Conservation (phyloP, 2,329 filamentous ascomycete species). For the Geosmithia morbida region DNA sequence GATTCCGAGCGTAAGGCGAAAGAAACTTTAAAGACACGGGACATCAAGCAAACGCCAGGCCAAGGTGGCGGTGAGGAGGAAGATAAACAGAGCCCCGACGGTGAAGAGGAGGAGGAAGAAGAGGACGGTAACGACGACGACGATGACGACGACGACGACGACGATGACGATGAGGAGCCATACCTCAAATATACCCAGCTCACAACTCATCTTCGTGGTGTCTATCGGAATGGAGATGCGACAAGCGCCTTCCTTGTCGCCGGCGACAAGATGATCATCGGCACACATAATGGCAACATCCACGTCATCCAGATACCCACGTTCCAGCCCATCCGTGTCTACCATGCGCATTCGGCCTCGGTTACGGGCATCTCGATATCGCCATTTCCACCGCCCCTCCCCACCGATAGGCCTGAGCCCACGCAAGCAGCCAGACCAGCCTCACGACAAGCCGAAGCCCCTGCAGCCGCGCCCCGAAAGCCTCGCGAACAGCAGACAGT, state of each 20-base stretch:
- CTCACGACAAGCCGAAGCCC: conserved; percentile 21
- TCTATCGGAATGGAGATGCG: conserved; percentile 91
- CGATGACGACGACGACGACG: conserved; percentile 55
- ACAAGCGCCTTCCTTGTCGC: conserved; percentile 83
- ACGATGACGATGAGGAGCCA: conserved; percentile 87
- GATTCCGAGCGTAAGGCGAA: background rate
- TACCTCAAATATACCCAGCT: conserved; percentile 84
- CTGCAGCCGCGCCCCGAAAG: conserved; percentile 35
- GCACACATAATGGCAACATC: conserved; percentile 93
- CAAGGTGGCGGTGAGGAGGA: conserved; percentile 3
- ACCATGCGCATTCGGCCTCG: conserved; percentile 85
- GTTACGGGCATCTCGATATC: conserved; percentile 85
- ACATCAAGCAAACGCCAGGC: background rate
- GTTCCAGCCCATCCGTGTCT: conserved; percentile 69
- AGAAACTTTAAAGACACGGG: background rate
- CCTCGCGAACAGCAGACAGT: conserved; percentile 39
- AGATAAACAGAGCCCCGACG: conserved; percentile 9
- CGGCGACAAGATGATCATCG: conserved; percentile 94
- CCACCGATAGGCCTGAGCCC: conserved; percentile 26
- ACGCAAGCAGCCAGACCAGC: conserved; percentile 16
- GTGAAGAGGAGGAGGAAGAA: conserved; percentile 18
- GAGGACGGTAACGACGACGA: conserved; percentile 36
- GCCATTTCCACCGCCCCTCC: conserved; percentile 53
- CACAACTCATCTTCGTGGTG: conserved; percentile 61
- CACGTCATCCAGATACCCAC: conserved; percentile 75